A percentile compares a stretch with the other conserved stretches of the same genome.
Conservation (phyloP, 2,329 filamentous ascomycete genomes). For the Akanthomyces lecanii region DNA sequence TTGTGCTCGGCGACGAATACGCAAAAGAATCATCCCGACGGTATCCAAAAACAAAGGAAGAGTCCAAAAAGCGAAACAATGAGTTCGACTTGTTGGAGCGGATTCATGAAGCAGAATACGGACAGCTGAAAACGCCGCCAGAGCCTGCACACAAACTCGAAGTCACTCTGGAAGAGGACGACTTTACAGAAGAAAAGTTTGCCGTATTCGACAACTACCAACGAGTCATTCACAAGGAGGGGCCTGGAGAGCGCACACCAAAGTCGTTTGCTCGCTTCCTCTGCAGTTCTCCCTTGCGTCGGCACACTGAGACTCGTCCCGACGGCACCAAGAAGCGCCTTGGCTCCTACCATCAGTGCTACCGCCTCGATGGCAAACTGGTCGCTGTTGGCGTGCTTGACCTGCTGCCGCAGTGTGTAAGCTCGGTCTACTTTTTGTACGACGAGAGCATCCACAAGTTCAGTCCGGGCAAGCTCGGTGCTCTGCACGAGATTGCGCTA, state of each 20-base stretch:
- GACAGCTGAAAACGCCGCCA: constrained; percentile 51
- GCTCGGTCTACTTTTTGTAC: constrained; percentile 80
- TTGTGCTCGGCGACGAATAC: constrained; percentile 66
- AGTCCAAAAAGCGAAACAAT: constrained; percentile 58
- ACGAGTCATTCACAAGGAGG: constrained; percentile 65
- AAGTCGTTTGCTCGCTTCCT: constrained; percentile 67
- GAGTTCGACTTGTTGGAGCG: constrained; percentile 63
- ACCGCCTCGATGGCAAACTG: constrained; percentile 69
- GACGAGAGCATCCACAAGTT: constrained; percentile 67
- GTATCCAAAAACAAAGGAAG: constrained; percentile 64
- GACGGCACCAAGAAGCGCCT: constrained; percentile 53
- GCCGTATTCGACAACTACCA: constrained; percentile 72
- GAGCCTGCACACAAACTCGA: constrained; percentile 63
- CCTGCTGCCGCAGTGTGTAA: constrained; percentile 70
- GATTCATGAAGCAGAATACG: constrained; percentile 64
- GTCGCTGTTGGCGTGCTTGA: constrained; percentile 76
- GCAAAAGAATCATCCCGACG: constrained; percentile 58
- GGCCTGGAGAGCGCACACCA: constrained; percentile 52
- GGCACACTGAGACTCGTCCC: constrained; percentile 37
- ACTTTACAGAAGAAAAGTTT: constrained; percentile 74
- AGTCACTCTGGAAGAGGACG: constrained; percentile 66
- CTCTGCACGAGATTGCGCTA: constrained; percentile 67
- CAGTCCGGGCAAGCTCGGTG: constrained; percentile 71
- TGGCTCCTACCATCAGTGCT: constrained; percentile 79
- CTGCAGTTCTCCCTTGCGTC: constrained; percentile 63